Evolutionary conservation across 192 early-diverging fungal species (phyloP).

Genomic region (Pilobolus umbonatus): DNA sequence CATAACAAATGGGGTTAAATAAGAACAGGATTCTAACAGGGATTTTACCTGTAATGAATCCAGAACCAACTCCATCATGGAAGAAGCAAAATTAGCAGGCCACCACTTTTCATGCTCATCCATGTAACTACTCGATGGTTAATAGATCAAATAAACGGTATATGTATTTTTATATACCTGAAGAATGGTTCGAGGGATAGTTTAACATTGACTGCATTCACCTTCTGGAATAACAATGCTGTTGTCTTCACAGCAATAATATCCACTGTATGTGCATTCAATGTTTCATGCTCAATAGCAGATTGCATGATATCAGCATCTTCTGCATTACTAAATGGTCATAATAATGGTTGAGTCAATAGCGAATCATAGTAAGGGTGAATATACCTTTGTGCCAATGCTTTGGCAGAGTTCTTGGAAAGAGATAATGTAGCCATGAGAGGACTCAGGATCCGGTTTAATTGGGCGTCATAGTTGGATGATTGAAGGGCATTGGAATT

Average conservation of each 20-base stretch:
- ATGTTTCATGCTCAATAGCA: slow-evolving; percentile 5
- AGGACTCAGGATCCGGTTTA: slow-evolving; percentile 57
- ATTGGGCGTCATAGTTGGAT: slow-evolving; percentile 49
- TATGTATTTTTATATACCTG: slow-evolving; percentile 3
- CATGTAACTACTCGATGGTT: slow-evolving; percentile 27
- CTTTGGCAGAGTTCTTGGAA: slow-evolving; percentile 6
- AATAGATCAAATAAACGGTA: neutral
- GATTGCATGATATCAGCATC: slow-evolving; percentile 10
- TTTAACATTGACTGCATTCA: slow-evolving; percentile 15
- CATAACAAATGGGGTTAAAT: neutral
- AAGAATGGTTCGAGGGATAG: slow-evolving; percentile 20
- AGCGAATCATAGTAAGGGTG: neutral
- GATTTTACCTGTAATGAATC: slow-evolving; percentile 30
- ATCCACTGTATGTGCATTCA: slow-evolving; percentile 8
- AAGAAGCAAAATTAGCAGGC: slow-evolving; percentile 26
- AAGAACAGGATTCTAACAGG: neutral
- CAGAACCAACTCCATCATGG: slow-evolving; percentile 22
- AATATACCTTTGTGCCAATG: slow-evolving; percentile 12
- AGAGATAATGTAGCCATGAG: slow-evolving; percentile 21
- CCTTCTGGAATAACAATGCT: slow-evolving; percentile 4
- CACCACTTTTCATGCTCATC: slow-evolving; percentile 28
- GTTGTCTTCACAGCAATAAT: slow-evolving; percentile 10
- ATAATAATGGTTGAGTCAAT: neutral
- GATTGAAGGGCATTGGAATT: slow-evolving; percentile 60
- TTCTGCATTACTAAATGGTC: neutral